Base-by-base conservation (phyloP, 352 stramenopile genomes). In the Globisporangium yorkense region DNA sequence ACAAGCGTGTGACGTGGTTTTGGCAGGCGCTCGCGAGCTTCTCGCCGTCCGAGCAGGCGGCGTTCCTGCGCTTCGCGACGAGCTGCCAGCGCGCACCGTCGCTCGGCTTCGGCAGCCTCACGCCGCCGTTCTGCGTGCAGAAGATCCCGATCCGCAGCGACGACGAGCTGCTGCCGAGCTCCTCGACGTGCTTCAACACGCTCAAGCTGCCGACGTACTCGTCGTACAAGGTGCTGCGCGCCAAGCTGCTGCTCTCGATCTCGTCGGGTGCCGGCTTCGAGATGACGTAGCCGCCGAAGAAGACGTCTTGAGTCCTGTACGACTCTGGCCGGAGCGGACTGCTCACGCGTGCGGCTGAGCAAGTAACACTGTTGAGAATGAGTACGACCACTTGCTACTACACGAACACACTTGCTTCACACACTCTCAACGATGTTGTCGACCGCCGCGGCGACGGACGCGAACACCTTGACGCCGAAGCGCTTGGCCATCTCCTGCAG, bases 171-270 rank as follows among this genome's bases (percentile, higher is more conserved):
- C 81, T 99, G 35, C 94, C 95, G 16, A 90, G 86, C 49, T 93
- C 96, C 1, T 96, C 84, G 20, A 99, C 96, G 54, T 99, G 96
- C 76, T 98, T 99, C 75, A 99, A 99, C 74, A 96, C 84, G 16
- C 80, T 99, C 54, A 99, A 99, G 70, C 83, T 99, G 40, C 96
- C 96, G 29, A 98, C 94, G 24, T 99, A 99, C 74, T 96, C 86
- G 49, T 96, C 78, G 45, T 91, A 97, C 68, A 97, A 96, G 56
- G 80, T 97, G 53, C 70, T 99, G 61, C 77, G 80, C 31, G 74
- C 91, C 24, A 99, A 99, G 72, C 69, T 99, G 21, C 59, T 98
- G 15, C 87, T 92, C 56, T 87, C 97, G 29, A 98, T 99, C 61
- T 89, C 88, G 55, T 92, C 92, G 0, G 88, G 84, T 35, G 87